Conservation (phyloP, 192 early-diverging fungal species). For the Gonapodya prolifera region DNA sequence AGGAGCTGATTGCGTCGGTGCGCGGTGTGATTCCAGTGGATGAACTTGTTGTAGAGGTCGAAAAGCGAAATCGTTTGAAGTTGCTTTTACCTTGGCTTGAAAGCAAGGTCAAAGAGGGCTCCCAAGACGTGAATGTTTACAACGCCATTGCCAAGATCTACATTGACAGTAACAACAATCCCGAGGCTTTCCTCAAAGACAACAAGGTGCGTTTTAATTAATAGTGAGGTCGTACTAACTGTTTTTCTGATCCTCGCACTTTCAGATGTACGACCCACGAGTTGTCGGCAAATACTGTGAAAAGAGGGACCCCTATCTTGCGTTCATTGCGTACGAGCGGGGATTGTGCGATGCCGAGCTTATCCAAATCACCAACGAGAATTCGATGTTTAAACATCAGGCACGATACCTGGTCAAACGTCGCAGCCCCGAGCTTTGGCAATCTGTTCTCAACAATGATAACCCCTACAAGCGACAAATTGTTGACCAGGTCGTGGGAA, state of each 20-base stretch:
- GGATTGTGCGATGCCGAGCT: conserved; percentile 92
- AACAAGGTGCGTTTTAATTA: conserved; percentile 38
- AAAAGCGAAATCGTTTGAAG: conserved; percentile 96
- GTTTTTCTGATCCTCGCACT: conserved; percentile 8
- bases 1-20: conserved; percentile 77
- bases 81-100: conserved; percentile 91
- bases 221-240: neutral
- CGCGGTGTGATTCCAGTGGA: conserved; percentile 67
- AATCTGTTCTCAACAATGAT: conserved; percentile 59
- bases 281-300: conserved; percentile 98
- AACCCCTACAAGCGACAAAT: conserved; percentile 76
- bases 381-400: conserved; percentile 99
- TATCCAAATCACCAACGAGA: conserved; percentile 92
- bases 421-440: conserved; percentile 75
- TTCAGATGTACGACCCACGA: conserved; percentile 70
- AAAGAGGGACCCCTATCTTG: conserved; percentile 93
- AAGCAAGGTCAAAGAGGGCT: conserved; percentile 72
- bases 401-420: conserved; percentile 88
- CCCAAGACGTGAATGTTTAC: conserved; percentile 79
- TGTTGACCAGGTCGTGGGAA: conserved; percentile 87
- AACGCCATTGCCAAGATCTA: conserved; percentile 99
- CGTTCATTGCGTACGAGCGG: conserved; percentile 85
- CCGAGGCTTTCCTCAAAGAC: conserved; percentile 85
- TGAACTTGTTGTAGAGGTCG: conserved; percentile 75
- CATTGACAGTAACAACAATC: conserved; percentile 98